These are phyloP conservation scores for Auricularia cornea DNA, from an alignment of 768 basidiomycete species.

Conservation along the genomic window DNA sequence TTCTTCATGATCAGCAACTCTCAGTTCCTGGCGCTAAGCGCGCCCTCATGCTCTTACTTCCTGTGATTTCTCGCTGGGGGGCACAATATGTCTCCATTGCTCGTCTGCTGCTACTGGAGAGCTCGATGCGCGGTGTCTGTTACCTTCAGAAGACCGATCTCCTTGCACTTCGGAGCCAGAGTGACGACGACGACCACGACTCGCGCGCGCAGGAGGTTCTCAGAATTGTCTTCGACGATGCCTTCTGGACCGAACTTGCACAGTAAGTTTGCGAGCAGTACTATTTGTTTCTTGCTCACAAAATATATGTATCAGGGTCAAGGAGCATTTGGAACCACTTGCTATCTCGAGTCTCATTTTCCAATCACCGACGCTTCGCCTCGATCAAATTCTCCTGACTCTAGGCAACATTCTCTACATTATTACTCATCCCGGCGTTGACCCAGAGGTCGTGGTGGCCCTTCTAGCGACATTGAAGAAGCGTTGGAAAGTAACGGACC, in stretches of 20 bases:
- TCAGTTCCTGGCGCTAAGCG: constrained; percentile 3
- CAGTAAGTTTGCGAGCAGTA: too few species aligned
- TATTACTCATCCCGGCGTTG: neutral
- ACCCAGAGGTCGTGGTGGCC: neutral
- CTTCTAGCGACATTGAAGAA: constrained; percentile 25
- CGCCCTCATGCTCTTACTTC: constrained; percentile 19
- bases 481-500: constrained; percentile 27
- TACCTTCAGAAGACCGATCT: constrained; percentile 6
- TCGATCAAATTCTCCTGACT: neutral
- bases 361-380: constrained; percentile 2
- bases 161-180: neutral
- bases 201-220: too few species aligned
- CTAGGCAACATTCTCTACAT: neutral
- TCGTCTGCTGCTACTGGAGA: constrained; percentile 17
- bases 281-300: neutral
- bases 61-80: constrained; percentile 29
- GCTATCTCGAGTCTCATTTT: constrained; percentile 25
- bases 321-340: constrained; percentile 6
- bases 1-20: constrained; percentile 22
- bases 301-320: constrained; percentile 7
- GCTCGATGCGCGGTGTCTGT: constrained; percentile 9
- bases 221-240: too few species aligned
- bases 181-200: too few species aligned
- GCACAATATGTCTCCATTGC: constrained; percentile 16
- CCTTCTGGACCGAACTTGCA: too few species aligned